Conservation (phyloP, 805 yeast genomes). For the Saccharomycopsis fodiens region DNA sequence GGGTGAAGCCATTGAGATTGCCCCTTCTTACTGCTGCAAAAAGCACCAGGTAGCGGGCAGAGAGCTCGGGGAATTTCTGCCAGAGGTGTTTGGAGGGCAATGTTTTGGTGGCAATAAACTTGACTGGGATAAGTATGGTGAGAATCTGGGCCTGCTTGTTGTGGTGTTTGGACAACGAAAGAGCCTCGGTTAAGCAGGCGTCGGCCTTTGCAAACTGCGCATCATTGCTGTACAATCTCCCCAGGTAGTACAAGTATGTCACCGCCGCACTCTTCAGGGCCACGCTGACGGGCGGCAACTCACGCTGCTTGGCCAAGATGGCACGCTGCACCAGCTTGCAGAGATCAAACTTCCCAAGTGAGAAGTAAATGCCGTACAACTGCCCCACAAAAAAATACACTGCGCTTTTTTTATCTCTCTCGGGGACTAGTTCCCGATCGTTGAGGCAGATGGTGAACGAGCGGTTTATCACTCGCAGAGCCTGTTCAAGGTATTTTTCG, state of each 20-base stretch:
- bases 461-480: constrained; percentile 60
- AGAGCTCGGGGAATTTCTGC: constrained; percentile 33
- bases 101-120: constrained; percentile 39
- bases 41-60: constrained; percentile 37
- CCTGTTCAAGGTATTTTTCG: constrained; percentile 35
- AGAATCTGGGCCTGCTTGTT: constrained; percentile 34
- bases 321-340: constrained; percentile 72
- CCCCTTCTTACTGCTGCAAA: constrained; percentile 46
- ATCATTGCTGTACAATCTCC: constrained; percentile 58
- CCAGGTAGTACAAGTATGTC: constrained; percentile 61
- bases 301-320: constrained; percentile 42
- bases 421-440: constrained; percentile 55
- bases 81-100: constrained; percentile 36
- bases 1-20: constrained; percentile 45
- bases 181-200: constrained; percentile 44
- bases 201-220: constrained; percentile 48
- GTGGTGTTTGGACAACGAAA: neutral
- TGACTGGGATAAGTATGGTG: constrained; percentile 56
- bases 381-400: constrained; percentile 66
- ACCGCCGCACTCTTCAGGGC: constrained; percentile 48
- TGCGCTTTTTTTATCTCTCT: constrained; percentile 47
- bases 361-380: constrained; percentile 62
- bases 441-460: constrained; percentile 72
- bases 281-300: constrained; percentile 41
- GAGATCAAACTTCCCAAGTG: constrained; percentile 57